Conservation (phyloP, 495 filamentous ascomycete species). For the Neurospora cerealis region DNA sequence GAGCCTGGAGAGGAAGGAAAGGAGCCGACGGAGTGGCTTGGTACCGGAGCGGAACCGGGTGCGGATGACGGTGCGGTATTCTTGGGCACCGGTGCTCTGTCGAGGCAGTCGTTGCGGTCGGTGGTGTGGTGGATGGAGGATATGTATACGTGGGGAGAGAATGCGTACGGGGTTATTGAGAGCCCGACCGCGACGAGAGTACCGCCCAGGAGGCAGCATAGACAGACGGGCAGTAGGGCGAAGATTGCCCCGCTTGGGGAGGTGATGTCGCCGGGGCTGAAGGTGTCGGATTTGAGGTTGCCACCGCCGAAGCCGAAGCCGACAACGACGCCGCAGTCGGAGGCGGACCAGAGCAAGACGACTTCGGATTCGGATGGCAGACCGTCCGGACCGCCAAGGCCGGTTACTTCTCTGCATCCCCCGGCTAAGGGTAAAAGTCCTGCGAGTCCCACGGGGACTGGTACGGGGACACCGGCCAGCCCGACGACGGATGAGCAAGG, state of each 20-base stretch:
- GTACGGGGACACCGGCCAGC: not conserved
- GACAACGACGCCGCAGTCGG: not conserved
- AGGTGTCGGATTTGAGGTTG: not conserved
- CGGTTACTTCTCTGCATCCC: not conserved
- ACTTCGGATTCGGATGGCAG: not conserved
- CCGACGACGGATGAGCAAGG: conserved; percentile 2
- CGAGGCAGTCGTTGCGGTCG: conserved; percentile 51
- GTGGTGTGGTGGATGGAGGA: conserved; percentile 77
- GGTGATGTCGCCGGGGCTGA: not conserved
- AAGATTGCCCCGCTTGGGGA: not conserved
- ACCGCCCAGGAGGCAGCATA: conserved; percentile 21
- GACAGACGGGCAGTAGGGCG: not conserved
- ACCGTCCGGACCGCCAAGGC: not conserved
- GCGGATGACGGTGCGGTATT: conserved; percentile 78
- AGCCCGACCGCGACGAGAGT: conserved; percentile 48
- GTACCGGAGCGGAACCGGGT: conserved; percentile 48
- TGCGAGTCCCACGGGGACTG: not conserved
- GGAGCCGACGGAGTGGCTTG: conserved; percentile 48
- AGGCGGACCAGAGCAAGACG: not conserved
- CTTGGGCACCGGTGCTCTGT: conserved; percentile 60
- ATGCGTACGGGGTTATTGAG: conserved; percentile 71
- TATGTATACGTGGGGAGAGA: conserved; percentile 64
- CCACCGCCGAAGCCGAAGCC: not conserved
- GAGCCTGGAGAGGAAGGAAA: conserved; percentile 25
- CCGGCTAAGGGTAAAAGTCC: not conserved